A percentile compares a stretch with the other conserved stretches of the same genome.
phyloP scores from a whole-genome alignment of 2,329 filamentous ascomycete species.

The Clarireedia sp. region DNA sequence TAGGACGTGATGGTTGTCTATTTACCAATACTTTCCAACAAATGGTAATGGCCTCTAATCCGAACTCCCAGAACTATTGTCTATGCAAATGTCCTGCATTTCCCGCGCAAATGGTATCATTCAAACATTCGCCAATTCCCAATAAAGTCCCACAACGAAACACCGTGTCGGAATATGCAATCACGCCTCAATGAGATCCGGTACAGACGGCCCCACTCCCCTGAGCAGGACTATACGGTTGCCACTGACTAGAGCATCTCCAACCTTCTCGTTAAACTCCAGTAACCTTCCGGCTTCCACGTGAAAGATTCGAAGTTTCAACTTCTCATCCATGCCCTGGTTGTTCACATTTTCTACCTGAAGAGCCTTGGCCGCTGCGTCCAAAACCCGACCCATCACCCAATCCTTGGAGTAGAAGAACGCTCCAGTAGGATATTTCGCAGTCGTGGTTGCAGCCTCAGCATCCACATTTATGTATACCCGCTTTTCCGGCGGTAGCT shows the following conservation, averaged over 20 bases:
- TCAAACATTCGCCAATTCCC: background rate
- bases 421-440: conserved; percentile 73
- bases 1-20: background rate
- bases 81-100: background rate
- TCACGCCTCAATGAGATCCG: conserved; percentile 55
- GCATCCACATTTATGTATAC: conserved; percentile 88
- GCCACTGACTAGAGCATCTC: conserved; percentile 63
- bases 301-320: conserved; percentile 81
- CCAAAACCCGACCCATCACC: conserved; percentile 79
- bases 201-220: conserved; percentile 70
- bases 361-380: conserved; percentile 66
- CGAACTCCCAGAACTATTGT: background rate
- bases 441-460: conserved; percentile 73
- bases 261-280: conserved; percentile 83
- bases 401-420: conserved; percentile 79
- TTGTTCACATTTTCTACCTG: conserved; percentile 84
- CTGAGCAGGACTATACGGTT: conserved; percentile 85
- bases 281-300: conserved; percentile 82
- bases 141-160: background rate
- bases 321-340: conserved; percentile 63
- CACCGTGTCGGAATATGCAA: background rate
- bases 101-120: conserved; percentile 7
- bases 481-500: conserved; percentile 72
- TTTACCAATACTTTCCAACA: background rate
- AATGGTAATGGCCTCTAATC: background rate